phyloP scores from a whole-genome alignment of 805 yeast genomes.

The Wickerhamiella lipophila region DNA sequence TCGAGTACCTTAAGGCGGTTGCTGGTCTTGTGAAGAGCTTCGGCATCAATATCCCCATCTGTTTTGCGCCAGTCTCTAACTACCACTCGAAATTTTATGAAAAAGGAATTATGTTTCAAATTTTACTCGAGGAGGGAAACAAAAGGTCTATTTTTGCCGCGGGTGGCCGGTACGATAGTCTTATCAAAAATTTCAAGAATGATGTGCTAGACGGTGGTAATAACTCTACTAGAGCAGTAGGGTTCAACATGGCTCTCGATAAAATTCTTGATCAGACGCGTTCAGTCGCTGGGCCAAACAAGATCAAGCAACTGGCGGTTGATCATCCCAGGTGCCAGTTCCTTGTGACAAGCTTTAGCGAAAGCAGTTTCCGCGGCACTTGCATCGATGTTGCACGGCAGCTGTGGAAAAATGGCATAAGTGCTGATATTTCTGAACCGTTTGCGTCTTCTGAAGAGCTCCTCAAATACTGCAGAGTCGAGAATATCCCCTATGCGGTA shows the following conservation, averaged over 20 bases:
- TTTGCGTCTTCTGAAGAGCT: conserved; percentile 47
- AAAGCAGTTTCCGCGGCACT: conserved; percentile 40
- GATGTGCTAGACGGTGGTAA: conserved; percentile 29
- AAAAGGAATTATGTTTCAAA: conserved; percentile 81
- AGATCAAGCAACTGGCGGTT: not conserved
- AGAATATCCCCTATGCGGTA: conserved; percentile 67
- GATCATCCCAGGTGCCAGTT: conserved; percentile 63
- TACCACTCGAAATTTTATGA: conserved; percentile 69
- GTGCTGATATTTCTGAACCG: conserved; percentile 47
- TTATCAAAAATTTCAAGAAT: conserved; percentile 55
- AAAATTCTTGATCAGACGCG: conserved; percentile 34
- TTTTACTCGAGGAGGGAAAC: conserved; percentile 51
- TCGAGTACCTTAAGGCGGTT: conserved; percentile 51
- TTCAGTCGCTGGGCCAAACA: conserved; percentile 18
- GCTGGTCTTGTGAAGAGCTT: conserved; percentile 41
- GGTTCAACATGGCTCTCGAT: conserved; percentile 73
- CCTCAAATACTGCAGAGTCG: conserved; percentile 45
- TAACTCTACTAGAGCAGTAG: conserved; percentile 53
- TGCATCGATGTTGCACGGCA: conserved; percentile 51
- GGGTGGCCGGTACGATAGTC: conserved; percentile 84
- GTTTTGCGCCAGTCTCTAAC: conserved; percentile 70
- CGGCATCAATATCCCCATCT: conserved; percentile 45
- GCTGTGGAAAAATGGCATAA: conserved; percentile 67
- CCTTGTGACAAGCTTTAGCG: conserved; percentile 56
- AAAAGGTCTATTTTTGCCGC: conserved; percentile 49